Base-by-base conservation (phyloP, 2,329 filamentous ascomycete species). In the Fusarium pseudonygamai region DNA sequence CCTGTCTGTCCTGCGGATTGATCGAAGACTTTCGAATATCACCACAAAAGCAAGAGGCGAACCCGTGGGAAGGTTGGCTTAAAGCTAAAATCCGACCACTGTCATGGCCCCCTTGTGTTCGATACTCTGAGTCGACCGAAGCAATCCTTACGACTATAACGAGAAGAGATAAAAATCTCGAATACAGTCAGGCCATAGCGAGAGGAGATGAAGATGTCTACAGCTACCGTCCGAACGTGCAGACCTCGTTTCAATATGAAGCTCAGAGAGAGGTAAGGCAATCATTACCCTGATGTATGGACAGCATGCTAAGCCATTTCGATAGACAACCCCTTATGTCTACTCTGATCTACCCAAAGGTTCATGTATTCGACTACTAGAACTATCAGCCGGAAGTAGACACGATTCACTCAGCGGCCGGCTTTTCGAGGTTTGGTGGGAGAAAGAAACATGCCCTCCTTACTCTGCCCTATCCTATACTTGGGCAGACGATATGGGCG, bases 221-320 rank as follows among this genome's bases (percentile, higher is more conserved):
- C 1, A 52, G 49, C n/a, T 22, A 52, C 32, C n/a, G 49, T 4
- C 49, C 32, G 3, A 52, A 52, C 6, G 11, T 37, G 18, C 49
- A 52, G 1, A 52, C 32, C 0, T 36, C 49, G 3, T 6, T 37
- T 16, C 6, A 16, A 0, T 22, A 10, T 1, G 9, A 22, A 12
- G 9, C 32, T 37, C 32, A 37, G 9, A 22, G 18, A 11, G 32
- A 52, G 14, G 32, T 36, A 4, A 3, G 9, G 7, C 7, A 26
- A 0, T 9, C 0, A n/a, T 22, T 5, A 5, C 0, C 6, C 3
- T 22, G 0, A 22, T 3, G 3, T 0, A 12, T 12, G 3, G 22
- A 2, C 8, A 24, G 3, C 18, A 3, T 22, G 9, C 32, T 20
- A 20, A 52, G 2, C 3, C 3, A 7, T 22, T 36, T 11, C 5